Evolutionary conservation across 2,329 filamentous ascomycete genomes (phyloP), one percentile per base, ranked within the genome.

Genomic region (Diaporthe helianthi): DNA sequence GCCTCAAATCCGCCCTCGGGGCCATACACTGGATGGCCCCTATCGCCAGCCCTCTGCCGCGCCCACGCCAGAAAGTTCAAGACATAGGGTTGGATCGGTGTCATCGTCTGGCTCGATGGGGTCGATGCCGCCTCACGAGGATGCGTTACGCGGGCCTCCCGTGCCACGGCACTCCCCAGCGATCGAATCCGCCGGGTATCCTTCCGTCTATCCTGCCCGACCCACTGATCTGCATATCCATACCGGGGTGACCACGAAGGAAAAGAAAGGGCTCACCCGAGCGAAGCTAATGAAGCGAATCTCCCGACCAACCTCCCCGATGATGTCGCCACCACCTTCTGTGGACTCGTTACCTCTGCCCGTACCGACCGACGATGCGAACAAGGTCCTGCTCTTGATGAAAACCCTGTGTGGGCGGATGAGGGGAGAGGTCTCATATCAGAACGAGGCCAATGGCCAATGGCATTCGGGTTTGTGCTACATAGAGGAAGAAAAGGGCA

Each of bases 351-450:
- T 90, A 2, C 84, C 86, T 2, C 78, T 86, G 29, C 88, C 89
- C 3, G 82, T 91, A 60, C 85, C 86, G 44, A 90, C 89, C 4
- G 85, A 87, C 24, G 90, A 94, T 78, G 89, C 91, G 47, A 90
- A 90, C 74, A 92, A 89, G 76, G 86, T 95, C 31, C 81, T 94
- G 66, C 84, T 89, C 74, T 80, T 96, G 70, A 95, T 96, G 92
- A 92, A 90, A 78, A 90, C 86, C 29, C 82, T 93, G 8, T 92
- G 90, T 75, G 93, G 93, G 33, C 87, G 90, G 73, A 96, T 95
- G 92, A 90, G 89, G 74, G 93, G 93, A 68, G 89, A 91, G 73
- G 84, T 94, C 36, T 90, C 93, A 72, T 95, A 93, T 76, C 88
- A 91, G 74, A 84, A 84, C 52, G 87, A 89, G 46, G 83, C 84